These are phyloP conservation scores for Pseudoturritis turrita DNA, from an alignment of 345 rosid genomes.

Conservation along the genomic window DNA sequence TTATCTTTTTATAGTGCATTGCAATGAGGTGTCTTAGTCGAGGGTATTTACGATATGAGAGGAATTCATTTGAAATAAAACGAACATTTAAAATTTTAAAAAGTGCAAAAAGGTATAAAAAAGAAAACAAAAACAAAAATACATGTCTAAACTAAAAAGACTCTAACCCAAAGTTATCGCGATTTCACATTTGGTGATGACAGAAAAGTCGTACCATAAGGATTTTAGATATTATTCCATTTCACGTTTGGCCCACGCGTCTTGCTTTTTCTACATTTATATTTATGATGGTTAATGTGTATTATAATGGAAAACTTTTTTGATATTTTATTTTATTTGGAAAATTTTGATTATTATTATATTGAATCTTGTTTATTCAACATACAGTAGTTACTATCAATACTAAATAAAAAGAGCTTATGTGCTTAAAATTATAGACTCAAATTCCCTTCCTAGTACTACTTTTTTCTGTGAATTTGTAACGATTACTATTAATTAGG, in stretches of 20 bases:
- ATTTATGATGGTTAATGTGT: background rate
- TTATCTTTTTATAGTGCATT: conserved; percentile 2
- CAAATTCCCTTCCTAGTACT: background rate
- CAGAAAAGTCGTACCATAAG: conserved; percentile 27
- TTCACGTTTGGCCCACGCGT: conserved; percentile 30
- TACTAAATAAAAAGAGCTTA: background rate
- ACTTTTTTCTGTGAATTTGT: background rate
- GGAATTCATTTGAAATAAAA: background rate
- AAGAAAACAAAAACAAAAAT: background rate
- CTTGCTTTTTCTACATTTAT: conserved; percentile 19
- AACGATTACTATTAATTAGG: background rate
- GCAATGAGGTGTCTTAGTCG: conserved; percentile 24
- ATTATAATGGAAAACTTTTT: background rate
- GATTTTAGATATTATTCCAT: conserved; percentile 28
- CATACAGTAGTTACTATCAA: background rate
- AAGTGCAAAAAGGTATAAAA: background rate
- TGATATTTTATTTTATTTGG: background rate
- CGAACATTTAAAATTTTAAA: background rate
- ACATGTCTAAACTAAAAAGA: background rate
- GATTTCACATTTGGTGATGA: conserved; percentile 30
- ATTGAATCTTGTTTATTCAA: background rate
- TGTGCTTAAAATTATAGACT: background rate
- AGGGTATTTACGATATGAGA: conserved; percentile 3
- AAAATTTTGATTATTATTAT: background rate
- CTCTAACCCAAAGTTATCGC: conserved; percentile 7